A percentile compares a stretch with the other conserved stretches of the same genome.
Evolutionary conservation across 23 red algal genomes (phyloP).

Genomic region (Agarophyton chilense): DNA sequence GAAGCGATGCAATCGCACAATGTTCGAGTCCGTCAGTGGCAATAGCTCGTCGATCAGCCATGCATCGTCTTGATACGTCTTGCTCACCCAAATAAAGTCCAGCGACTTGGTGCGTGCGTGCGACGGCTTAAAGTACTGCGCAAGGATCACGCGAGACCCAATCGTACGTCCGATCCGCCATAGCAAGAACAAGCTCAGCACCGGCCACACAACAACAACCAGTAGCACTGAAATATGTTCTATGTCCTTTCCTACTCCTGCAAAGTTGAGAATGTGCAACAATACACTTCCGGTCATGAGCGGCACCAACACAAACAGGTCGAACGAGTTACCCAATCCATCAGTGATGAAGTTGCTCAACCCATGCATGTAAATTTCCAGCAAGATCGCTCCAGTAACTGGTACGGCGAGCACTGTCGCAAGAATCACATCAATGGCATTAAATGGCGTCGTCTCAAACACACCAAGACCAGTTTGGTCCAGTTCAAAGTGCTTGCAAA

Average conservation of each 20-base stretch:
- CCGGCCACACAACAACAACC: slow-evolving; percentile 63
- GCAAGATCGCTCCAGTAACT: slow-evolving; percentile 60
- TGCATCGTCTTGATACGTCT: slow-evolving; percentile 61
- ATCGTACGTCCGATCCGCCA: slow-evolving; percentile 72
- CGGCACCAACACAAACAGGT: slow-evolving; percentile 72
- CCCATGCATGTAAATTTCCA: slow-evolving; percentile 61
- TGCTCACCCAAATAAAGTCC: slow-evolving; percentile 80
- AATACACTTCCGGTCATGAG: slow-evolving; percentile 23
- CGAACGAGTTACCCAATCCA: slow-evolving; percentile 57
- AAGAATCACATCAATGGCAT: slow-evolving; percentile 38
- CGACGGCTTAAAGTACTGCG: slow-evolving; percentile 69
- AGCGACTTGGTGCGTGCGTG: slow-evolving; percentile 72
- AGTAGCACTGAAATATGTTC: slow-evolving; percentile 35
- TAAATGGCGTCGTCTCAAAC: slow-evolving; percentile 33
- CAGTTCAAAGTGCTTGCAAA: slow-evolving; percentile 37
- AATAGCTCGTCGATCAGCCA: slow-evolving; percentile 83
- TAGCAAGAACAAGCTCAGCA: slow-evolving; percentile 59
- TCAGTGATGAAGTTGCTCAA: slow-evolving; percentile 45
- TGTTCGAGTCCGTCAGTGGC: slow-evolving; percentile 67
- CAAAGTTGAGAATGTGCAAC: slow-evolving; percentile 53
- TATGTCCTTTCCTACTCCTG: slow-evolving; percentile 28
- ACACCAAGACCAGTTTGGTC: slow-evolving; percentile 55
- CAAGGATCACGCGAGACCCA: slow-evolving; percentile 73
- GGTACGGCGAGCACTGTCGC: slow-evolving; percentile 42
- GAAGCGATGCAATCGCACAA: slow-evolving; percentile 75